Conservation (phyloP, 306 rosid genomes). For the Sicyos baderoa region DNA sequence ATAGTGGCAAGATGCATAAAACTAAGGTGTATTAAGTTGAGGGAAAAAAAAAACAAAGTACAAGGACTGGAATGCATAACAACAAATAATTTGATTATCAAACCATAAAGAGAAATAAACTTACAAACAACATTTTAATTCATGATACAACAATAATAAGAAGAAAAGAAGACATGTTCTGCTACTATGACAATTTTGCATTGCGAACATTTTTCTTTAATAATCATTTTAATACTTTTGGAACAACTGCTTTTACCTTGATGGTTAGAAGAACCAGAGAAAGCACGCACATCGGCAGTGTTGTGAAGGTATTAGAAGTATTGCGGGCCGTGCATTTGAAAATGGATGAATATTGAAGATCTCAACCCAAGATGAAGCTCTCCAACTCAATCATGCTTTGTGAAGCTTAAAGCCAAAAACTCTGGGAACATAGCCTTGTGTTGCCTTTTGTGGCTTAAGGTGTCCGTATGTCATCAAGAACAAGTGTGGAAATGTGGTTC, state of each 20-base stretch:
- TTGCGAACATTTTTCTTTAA: conserved; percentile 28
- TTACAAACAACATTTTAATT: conserved; percentile 38
- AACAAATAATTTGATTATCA: conserved; percentile 15
- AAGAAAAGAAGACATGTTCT: conserved; percentile 21
- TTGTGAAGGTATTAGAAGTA: neutral
- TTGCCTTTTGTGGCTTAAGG: conserved; percentile 66
- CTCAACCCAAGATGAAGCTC: conserved; percentile 22
- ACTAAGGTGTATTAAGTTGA: neutral
- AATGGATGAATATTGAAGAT: conserved; percentile 20
- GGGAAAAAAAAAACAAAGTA: conserved; percentile 9
- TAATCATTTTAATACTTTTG: conserved; percentile 23
- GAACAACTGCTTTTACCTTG: conserved; percentile 28
- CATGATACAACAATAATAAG: conserved; percentile 30
- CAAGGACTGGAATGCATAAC: conserved; percentile 5
- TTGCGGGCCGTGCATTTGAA: conserved; percentile 1
- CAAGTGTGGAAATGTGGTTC: conserved; percentile 73
- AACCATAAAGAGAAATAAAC: conserved; percentile 22
- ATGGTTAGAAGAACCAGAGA: conserved; percentile 11
- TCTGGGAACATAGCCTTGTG: conserved; percentile 64
- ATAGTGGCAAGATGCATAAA: neutral
- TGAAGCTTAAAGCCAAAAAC: conserved; percentile 81
- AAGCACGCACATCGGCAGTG: neutral
- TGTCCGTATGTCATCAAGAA: conserved; percentile 75
- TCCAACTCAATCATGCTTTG: conserved; percentile 41
- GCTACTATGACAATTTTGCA: conserved; percentile 26